These are phyloP conservation scores for Chenopodium formosanum DNA, from an alignment of 148 eudicot genomes.

Conservation along the genomic window DNA sequence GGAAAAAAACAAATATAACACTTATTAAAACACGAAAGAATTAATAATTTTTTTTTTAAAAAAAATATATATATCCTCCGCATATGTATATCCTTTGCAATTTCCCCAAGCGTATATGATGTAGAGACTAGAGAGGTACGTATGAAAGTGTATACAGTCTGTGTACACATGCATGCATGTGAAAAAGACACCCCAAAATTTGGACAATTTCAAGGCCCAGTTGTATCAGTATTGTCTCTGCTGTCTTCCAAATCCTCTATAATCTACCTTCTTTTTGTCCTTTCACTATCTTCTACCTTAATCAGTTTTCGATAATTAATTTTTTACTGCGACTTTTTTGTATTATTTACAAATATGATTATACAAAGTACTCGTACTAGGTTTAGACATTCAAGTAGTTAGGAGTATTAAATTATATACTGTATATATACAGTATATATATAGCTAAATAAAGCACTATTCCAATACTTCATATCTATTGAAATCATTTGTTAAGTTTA, in stretches of 20 bases:
- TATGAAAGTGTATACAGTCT: constrained; percentile 6
- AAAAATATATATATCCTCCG: too few species aligned
- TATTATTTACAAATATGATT: not conserved
- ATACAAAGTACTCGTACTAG: not conserved
- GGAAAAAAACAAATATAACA: too few species aligned
- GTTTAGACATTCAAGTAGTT: not conserved
- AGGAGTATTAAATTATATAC: too few species aligned
- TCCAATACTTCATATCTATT: too few species aligned
- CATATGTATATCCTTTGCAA: too few species aligned
- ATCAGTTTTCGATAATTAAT: not conserved
- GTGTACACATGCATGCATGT: constrained; percentile 20
- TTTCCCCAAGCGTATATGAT: not conserved
- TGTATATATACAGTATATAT: too few species aligned
- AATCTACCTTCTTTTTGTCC: constrained; percentile 1
- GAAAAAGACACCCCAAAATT: constrained; percentile 31
- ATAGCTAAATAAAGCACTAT: too few species aligned
- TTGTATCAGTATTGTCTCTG: constrained; percentile 4
- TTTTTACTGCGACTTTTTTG: not conserved
- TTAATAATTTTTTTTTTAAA: too few species aligned
- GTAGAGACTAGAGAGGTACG: too few species aligned
- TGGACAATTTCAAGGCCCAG: constrained; percentile 19
- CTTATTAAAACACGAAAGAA: too few species aligned
- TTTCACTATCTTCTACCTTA: not conserved
- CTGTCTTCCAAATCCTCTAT: constrained; percentile 22
- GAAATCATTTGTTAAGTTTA: too few species aligned